phyloP scores from a whole-genome alignment of 2,329 filamentous ascomycete genomes.

The Arthrinium phaeospermum region DNA sequence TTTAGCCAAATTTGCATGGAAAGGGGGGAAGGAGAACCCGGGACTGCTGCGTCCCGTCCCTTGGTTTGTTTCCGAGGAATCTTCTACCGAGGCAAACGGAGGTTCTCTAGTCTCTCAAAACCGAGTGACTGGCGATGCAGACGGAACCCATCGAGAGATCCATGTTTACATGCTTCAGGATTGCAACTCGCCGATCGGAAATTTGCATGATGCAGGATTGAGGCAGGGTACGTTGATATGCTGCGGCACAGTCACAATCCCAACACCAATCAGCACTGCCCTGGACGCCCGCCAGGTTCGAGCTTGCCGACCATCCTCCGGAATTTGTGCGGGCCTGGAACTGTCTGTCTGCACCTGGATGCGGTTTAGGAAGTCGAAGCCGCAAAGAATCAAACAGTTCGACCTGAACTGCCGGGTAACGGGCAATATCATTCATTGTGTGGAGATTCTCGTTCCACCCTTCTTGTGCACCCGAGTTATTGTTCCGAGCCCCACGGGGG shows the following conservation, averaged over 20 bases:
- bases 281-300: no score
- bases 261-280: background rate
- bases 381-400: background rate
- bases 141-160: background rate
- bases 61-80: background rate
- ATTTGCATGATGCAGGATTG: slow-evolving; percentile 3
- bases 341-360: background rate
- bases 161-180: background rate
- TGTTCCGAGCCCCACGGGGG: background rate
- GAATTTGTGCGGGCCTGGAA: background rate
- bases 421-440: background rate
- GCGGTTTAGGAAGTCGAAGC: background rate
- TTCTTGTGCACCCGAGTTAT: background rate
- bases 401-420: background rate
- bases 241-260: background rate
- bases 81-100: background rate
- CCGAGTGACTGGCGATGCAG: background rate
- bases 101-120: background rate
- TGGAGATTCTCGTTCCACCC: slow-evolving; percentile 2
- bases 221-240: background rate
- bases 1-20: background rate
- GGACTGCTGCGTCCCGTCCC: background rate
- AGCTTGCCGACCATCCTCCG: background rate
- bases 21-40: background rate
- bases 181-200: background rate